Conservation (phyloP, 345 rosid species). For the Eucalyptus regnans region DNA sequence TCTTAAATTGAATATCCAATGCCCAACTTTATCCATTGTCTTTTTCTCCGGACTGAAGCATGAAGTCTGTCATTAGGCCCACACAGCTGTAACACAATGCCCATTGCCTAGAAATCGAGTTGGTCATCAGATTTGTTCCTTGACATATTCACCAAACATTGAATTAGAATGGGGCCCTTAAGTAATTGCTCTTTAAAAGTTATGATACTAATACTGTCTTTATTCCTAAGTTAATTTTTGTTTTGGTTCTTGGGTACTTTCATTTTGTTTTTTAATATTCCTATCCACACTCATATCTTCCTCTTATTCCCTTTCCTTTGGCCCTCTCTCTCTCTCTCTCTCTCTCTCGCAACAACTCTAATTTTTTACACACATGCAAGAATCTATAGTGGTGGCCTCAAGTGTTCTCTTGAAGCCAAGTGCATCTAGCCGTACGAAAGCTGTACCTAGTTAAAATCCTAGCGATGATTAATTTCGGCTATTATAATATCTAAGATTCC, state of each 20-base stretch:
- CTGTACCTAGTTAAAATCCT: background rate
- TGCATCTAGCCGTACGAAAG: background rate
- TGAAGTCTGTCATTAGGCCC: no score
- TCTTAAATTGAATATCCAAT: no score
- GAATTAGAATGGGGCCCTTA: background rate
- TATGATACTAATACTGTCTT: background rate
- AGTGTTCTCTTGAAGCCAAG: background rate
- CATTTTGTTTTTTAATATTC: background rate
- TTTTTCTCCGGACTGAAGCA: no score
- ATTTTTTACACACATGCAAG: background rate
- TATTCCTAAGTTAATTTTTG: background rate
- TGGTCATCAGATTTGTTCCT: no score
- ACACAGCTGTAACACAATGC: no score
- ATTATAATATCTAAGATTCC: background rate
- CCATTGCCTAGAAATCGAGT: no score
- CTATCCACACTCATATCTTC: background rate
- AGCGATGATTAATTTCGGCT: background rate
- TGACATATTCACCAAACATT: no score
- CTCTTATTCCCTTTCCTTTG: background rate
- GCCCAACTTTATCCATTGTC: no score
- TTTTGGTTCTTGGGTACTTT: background rate
- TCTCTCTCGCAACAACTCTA: background rate
- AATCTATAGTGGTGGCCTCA: background rate
- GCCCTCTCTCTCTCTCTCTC: no score
- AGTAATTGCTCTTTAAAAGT: background rate